phyloP scores from a whole-genome alignment of 169 alveolate species.

The Cryptosporidium canis region DNA sequence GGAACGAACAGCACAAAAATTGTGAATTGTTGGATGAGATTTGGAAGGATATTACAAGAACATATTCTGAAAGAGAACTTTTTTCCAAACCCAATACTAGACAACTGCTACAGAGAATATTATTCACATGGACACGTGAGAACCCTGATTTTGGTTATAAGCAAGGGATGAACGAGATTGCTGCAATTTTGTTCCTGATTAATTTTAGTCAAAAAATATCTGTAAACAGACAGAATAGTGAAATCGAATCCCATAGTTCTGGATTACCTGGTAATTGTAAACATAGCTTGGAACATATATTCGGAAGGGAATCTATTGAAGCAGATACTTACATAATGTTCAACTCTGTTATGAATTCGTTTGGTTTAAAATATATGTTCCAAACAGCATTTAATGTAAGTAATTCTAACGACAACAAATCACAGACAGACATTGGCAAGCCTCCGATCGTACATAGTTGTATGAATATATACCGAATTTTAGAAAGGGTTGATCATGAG shows the following conservation, averaged over 20 bases:
- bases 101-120: constrained; percentile 79
- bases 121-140: constrained; percentile 86
- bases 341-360: constrained; percentile 78
- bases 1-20: constrained; percentile 76
- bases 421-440: constrained; percentile 35
- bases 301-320: constrained; percentile 76
- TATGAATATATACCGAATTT: constrained; percentile 75
- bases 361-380: constrained; percentile 82
- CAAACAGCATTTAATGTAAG: constrained; percentile 31
- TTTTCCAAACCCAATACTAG: constrained; percentile 81
- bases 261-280: neutral
- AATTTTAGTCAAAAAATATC: constrained; percentile 23
- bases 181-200: constrained; percentile 43
- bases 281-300: constrained; percentile 5
- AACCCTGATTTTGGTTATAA: constrained; percentile 86
- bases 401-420: constrained; percentile 42
- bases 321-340: constrained; percentile 85
- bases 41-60: constrained; percentile 79
- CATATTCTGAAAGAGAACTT: constrained; percentile 80
- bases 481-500: constrained; percentile 74
- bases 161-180: constrained; percentile 77
- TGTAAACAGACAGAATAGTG: neutral
- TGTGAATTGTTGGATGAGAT: constrained; percentile 76
- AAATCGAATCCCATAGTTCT: neutral
- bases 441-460: constrained; percentile 81